Evolutionary conservation across 495 filamentous ascomycete genomes (phyloP), one percentile per base, ranked within the genome.

Genomic region (Aeminium ludgeri): DNA sequence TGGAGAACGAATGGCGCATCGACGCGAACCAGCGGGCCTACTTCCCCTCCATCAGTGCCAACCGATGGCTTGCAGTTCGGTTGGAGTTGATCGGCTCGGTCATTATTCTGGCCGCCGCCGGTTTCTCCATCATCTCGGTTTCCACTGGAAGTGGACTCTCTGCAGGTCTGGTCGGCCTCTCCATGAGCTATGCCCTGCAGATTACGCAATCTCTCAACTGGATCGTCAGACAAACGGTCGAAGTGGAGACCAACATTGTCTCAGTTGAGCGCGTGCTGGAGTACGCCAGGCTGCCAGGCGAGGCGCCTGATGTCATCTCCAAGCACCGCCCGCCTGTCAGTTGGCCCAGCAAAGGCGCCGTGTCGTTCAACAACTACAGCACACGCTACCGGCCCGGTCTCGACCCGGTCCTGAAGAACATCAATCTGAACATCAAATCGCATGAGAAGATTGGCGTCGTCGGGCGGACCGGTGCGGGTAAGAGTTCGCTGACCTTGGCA

Each of bases 171-270:
- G 91, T 95, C 37, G 91, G 91, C 65, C 65, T 99, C 57, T 73
- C 84, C 43, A 89, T 99, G 86, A 91, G 86, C 30, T 94, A 96
- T 59, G 89, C 86, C 35, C 68, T 99, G 46, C 83, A 94, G 63
- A 96, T 96, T 55, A 99, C 91, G 15, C 80, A 84, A 54, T 91
- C 86, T n/a, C 67, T 99, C 46, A 99, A 99, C 65, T 99, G 89
- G 89, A 95, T 99, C 52, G 91, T 99, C 34, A 80, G 91, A 40
- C 91, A 99, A 64, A 94, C 89, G 3, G 91, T 99, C 12, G 91
- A 99, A 61, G 91, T 96, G 23, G 91, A 99, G 67, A 96, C 89
- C 29, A 99, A 99, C 61, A 96, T 96, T 46, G 87, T 99, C 42
- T 93, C 91, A 10, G 91, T 99, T 40, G 91, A 99, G 70, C 79